A percentile compares a stretch with the other conserved stretches of the same genome.
phyloP scores from a whole-genome alignment of 306 rosid genomes.

The Psophocarpus tetragonolobus region DNA sequence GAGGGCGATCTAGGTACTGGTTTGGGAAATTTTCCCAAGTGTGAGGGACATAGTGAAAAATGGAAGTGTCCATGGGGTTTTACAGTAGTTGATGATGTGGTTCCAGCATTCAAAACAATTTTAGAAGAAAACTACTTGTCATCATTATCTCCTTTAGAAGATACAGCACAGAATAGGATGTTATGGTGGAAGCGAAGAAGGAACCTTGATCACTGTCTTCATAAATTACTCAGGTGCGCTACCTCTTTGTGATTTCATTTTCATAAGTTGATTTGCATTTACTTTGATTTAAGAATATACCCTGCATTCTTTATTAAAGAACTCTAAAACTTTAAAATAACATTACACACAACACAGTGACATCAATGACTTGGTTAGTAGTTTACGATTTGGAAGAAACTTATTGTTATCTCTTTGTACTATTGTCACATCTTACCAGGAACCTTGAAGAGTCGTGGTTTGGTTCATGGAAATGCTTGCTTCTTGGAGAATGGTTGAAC shows the following conservation, averaged over 20 bases:
- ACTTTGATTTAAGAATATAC: constrained; percentile 1
- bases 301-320: constrained; percentile 26
- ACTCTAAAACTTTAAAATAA: constrained; percentile 22
- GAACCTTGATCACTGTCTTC: constrained; percentile 72
- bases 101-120: constrained; percentile 73
- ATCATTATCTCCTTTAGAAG: constrained; percentile 48
- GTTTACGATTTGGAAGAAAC: constrained; percentile 17
- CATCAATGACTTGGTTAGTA: constrained; percentile 14
- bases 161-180: constrained; percentile 55
- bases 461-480: constrained; percentile 78
- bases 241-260: constrained; percentile 22
- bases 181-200: constrained; percentile 81
- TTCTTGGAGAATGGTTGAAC: constrained; percentile 72
- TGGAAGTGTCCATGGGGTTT: constrained; percentile 95
- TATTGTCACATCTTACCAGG: constrained; percentile 48
- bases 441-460: constrained; percentile 79
- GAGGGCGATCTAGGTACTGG: constrained; percentile 46
- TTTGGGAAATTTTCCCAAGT: constrained; percentile 25
- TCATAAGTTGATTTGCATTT: constrained; percentile 15
- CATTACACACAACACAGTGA: background rate
- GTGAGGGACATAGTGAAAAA: constrained; percentile 38
- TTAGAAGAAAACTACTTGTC: constrained; percentile 69
- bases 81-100: constrained; percentile 74
- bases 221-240: constrained; percentile 65
- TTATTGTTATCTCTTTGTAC: constrained; percentile 1